Percentiles rank a stretch among this genome's conserved stretches.
Evolutionary conservation across 176 grass and related monocot species (phyloP).

Genomic region (Avena atlantica): DNA sequence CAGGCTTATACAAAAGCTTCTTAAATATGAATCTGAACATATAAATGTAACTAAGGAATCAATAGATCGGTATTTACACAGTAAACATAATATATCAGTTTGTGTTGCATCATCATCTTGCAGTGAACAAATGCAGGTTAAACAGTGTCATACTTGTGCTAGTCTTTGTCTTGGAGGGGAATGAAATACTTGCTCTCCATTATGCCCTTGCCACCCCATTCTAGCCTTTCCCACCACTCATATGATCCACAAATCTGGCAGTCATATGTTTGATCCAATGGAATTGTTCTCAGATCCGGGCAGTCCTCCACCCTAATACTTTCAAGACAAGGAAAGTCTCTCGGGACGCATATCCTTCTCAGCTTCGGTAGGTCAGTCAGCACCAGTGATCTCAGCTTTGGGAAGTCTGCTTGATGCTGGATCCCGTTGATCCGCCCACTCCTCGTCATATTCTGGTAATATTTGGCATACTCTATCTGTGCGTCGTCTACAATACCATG

Average conservation of each 20-base stretch:
- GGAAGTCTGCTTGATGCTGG: conserved; percentile 33
- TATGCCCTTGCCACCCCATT: conserved; percentile 36
- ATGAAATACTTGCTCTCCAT: conserved; percentile 51
- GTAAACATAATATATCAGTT: background rate
- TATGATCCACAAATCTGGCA: conserved; percentile 56
- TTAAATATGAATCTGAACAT: background rate
- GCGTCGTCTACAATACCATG: conserved; percentile 41
- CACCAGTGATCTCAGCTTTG: conserved; percentile 56
- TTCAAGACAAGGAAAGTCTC: conserved; percentile 64
- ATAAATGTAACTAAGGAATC: background rate
- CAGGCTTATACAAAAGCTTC: background rate
- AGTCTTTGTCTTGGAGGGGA: conserved; percentile 42
- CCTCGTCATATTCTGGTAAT: background rate
- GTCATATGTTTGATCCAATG: conserved; percentile 39
- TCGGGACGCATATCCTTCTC: conserved; percentile 51
- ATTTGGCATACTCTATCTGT: conserved; percentile 25
- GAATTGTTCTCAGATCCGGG: conserved; percentile 46
- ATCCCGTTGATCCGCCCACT: conserved; percentile 23
- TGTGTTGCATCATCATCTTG: background rate
- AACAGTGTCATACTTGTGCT: conserved; percentile 5
- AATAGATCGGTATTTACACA: background rate
- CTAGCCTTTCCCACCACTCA: conserved; percentile 56
- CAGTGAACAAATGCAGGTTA: background rate
- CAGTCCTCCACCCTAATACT: conserved; percentile 68
- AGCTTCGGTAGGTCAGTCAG: conserved; percentile 58